These are phyloP conservation scores for Aspergillus mulundensis DNA, from an alignment of 495 filamentous ascomycete genomes.

Conservation along the genomic window DNA sequence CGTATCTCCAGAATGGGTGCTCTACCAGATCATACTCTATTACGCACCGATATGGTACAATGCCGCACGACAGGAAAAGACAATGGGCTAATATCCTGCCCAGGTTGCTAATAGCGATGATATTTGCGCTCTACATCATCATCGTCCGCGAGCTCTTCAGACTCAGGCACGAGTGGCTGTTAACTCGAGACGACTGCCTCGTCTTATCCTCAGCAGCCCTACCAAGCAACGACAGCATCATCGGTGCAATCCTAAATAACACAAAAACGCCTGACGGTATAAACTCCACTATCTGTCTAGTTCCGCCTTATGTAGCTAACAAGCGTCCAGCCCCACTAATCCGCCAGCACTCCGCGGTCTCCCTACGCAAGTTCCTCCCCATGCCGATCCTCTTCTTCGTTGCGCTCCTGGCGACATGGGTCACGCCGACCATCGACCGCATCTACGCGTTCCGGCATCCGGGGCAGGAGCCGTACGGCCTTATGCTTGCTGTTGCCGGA, in stretches of 20 bases:
- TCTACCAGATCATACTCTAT: slow-evolving; percentile 41
- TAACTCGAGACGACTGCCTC: slow-evolving; percentile 31
- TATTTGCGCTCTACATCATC: slow-evolving; percentile 36
- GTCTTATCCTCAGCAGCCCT: slow-evolving; percentile 15
- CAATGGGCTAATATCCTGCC: not conserved
- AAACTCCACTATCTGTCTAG: not conserved
- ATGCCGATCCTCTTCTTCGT: slow-evolving; percentile 49
- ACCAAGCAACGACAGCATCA: slow-evolving; percentile 6
- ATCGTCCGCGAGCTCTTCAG: slow-evolving; percentile 41
- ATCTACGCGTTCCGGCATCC: slow-evolving; percentile 37
- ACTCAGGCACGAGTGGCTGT: slow-evolving; percentile 32
- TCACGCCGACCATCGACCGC: slow-evolving; percentile 38
- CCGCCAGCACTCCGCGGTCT: slow-evolving; percentile 29
- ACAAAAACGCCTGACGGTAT: not conserved
- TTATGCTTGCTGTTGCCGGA: slow-evolving; percentile 35
- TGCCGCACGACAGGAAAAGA: not conserved
- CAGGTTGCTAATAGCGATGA: slow-evolving; percentile 37
- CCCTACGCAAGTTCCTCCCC: slow-evolving; percentile 43
- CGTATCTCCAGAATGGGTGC: slow-evolving; percentile 41
- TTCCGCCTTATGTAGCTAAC: too few relatives aligned
- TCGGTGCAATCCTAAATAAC: slow-evolving; percentile 7
- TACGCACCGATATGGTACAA: slow-evolving; percentile 44
- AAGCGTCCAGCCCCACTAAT: not conserved
- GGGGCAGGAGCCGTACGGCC: slow-evolving; percentile 27
- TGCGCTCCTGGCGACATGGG: slow-evolving; percentile 42